Conservation (phyloP, 2,329 filamentous ascomycete species). For the Penicillium nordicum region DNA sequence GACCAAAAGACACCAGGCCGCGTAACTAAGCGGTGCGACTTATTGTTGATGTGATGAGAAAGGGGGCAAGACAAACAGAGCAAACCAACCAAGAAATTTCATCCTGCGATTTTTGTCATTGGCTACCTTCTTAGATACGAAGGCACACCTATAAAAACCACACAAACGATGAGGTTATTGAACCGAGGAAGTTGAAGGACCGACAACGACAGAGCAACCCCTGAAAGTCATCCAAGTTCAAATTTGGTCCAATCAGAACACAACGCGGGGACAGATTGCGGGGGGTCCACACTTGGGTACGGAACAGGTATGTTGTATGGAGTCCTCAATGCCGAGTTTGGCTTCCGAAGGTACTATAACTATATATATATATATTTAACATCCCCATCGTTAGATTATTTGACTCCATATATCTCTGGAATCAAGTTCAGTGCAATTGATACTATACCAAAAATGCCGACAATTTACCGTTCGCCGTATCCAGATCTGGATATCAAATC, state of each 20-base stretch:
- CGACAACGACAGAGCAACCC: background rate
- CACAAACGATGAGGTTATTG: background rate
- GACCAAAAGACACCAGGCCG: too few relatives aligned
- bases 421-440: background rate
- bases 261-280: background rate
- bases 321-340: background rate
- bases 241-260: background rate
- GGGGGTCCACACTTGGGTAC: background rate
- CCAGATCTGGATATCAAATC: constrained; percentile 18
- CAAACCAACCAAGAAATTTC: too few relatives aligned
- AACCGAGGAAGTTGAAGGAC: background rate
- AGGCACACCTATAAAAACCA: background rate
- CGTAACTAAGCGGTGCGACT: too few relatives aligned
- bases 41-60: background rate
- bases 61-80: background rate
- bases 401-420: too few relatives aligned
- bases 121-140: background rate
- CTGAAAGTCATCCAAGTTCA: background rate
- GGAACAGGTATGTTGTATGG: background rate
- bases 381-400: too few relatives aligned
- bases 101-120: too few relatives aligned
- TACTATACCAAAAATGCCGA: constrained; percentile 10
- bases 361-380: background rate
- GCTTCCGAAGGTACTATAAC: background rate
- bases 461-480: constrained; percentile 17